phyloP scores from a whole-genome alignment of 1,284 basidiomycete genomes.

The Pterula multifida region DNA sequence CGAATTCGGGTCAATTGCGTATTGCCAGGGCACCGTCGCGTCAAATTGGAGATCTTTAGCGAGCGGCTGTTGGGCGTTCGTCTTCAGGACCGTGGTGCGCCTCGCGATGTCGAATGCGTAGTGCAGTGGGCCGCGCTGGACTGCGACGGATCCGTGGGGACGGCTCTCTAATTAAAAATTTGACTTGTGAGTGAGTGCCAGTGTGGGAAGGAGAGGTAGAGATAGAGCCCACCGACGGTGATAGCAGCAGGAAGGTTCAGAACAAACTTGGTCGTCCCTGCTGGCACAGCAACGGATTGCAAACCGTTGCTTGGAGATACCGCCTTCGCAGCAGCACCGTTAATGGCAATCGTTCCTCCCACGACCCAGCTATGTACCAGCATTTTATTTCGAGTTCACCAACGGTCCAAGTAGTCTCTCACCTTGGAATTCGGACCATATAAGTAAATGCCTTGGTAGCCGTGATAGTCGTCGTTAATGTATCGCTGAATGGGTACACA shows the following conservation, averaged over 20 bases:
- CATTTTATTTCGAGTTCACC: too few relatives aligned
- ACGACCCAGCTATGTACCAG: constrained; percentile 27
- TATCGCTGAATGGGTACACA: constrained; percentile 45
- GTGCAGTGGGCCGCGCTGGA: constrained; percentile 44
- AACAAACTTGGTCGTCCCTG: constrained; percentile 33
- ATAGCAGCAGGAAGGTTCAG: constrained; percentile 37
- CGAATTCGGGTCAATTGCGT: constrained; percentile 43
- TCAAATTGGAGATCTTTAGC: constrained; percentile 44
- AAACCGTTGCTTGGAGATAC: constrained; percentile 34
- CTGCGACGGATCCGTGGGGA: constrained; percentile 38
- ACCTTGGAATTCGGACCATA: constrained; percentile 37
- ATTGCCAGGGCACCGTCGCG: constrained; percentile 36
- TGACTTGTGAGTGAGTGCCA: neutral
- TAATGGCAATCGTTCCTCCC: constrained; percentile 35
- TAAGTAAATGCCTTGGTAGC: constrained; percentile 39
- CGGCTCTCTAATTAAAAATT: constrained; percentile 26
- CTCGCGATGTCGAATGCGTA: constrained; percentile 43
- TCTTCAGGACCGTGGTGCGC: constrained; percentile 28
- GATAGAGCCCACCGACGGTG: constrained; percentile 27
- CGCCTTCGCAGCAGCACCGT: constrained; percentile 23
- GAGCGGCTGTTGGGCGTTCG: constrained; percentile 32
- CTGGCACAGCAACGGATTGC: constrained; percentile 28
- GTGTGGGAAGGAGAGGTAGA: neutral
- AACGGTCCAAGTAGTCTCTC: too few relatives aligned
- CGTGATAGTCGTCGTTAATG: constrained; percentile 34